Conservation (phyloP, 1,284 basidiomycete species). For the Ustilago bromivora region DNA sequence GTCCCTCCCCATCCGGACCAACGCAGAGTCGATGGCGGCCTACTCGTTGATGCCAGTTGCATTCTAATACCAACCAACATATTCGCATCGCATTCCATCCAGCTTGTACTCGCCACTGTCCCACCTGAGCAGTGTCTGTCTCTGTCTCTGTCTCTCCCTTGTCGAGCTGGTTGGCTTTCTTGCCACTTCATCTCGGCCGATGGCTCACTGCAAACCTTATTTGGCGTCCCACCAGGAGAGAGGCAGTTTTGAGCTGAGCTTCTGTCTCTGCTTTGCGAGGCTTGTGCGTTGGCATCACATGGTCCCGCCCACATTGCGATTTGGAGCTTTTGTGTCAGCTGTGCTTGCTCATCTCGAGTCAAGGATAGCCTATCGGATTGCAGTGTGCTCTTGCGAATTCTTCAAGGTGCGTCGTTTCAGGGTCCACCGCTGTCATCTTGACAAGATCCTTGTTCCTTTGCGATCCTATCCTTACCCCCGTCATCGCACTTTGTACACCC, state of each 20-base stretch:
- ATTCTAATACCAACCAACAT: slow-evolving; percentile 4
- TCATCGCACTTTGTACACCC: not conserved
- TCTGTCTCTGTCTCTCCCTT: no score
- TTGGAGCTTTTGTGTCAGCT: no score
- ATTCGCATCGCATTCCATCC: no score
- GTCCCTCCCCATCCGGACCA: not conserved
- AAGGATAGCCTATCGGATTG: not conserved
- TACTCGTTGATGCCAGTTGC: not conserved
- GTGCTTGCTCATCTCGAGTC: no score
- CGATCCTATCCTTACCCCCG: not conserved
- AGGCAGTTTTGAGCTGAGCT: not conserved
- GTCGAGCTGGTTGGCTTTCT: not conserved
- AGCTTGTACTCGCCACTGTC: not conserved
- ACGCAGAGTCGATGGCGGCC: no score
- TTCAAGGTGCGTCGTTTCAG: not conserved
- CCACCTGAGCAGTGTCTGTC: not conserved
- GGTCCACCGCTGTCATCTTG: not conserved
- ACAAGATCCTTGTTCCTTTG: not conserved
- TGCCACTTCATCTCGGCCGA: not conserved
- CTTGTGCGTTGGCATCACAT: not conserved
- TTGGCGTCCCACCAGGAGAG: not conserved
- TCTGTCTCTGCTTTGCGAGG: not conserved
- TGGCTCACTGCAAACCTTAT: not conserved
- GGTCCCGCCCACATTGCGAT: no score
- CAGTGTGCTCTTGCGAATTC: not conserved